Evolutionary conservation across 306 rosid genomes (phyloP), one percentile per base, ranked within the genome.

Genomic region (Senna siamea): DNA sequence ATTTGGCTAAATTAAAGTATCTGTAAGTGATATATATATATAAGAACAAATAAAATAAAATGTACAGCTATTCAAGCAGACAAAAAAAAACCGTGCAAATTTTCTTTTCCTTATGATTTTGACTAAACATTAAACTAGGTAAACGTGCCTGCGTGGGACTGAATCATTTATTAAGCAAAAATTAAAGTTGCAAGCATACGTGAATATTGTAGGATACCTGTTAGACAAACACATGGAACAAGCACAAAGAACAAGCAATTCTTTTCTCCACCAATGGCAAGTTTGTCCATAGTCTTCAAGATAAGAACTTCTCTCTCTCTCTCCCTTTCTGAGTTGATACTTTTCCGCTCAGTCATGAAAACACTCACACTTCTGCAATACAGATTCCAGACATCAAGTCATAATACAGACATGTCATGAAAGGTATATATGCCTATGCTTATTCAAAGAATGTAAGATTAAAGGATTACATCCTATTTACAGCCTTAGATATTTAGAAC

Each of bases 81-180:
- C 81, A 59, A 54, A 34, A 26, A 26, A 26, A 26, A 26, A 26
- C 63, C 76, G 48, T 58, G 66, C 51, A 71, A 61, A 48, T 22
- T 69, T 68, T 80, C 26, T 35, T 37, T 52, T 63, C 18, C 37
- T 18, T 34, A 63, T 80, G 84, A 87, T 74, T 77, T 80, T 68
- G 84, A 87, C 88, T 52, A 9, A 69, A 81, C 91, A 79, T 84
- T 71, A 72, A 78, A 74, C 47, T 76, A 76, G 51, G 64, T 54
- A 48, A 69, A 79, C 77, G 47, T 64, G 84, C 62, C 81, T 64
- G 69, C 35, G 48, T 38, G 78, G 50, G 78, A 37, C 18, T 46
- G 73, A 78, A 75, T 75, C 78, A 73, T 70, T 74, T 65, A 73
- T 34, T 14, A 7, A 73, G 38, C n/a, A 10, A 62, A 68, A 26